These are phyloP conservation scores for Bretziella fagacearum DNA, from an alignment of 2,329 filamentous ascomycete species.

Conservation along the genomic window DNA sequence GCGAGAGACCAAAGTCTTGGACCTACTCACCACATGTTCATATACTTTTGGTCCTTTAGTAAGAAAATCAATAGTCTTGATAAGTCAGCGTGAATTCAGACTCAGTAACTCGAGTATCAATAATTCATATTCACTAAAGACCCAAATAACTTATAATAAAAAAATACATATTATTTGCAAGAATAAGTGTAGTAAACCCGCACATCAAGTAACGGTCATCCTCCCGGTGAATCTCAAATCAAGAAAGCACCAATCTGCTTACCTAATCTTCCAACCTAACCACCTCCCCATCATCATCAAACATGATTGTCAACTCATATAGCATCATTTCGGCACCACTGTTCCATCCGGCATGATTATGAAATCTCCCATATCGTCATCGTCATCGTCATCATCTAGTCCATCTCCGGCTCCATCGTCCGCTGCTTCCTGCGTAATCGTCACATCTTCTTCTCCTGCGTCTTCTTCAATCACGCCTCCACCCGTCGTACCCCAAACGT, in stretches of 20 bases:
- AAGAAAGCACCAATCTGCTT: not conserved
- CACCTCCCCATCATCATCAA: slow-evolving; percentile 1
- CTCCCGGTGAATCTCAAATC: not conserved
- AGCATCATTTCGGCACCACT: slow-evolving; percentile 7
- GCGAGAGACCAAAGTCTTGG: too few species aligned
- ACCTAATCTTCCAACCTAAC: not conserved
- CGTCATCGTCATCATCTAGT: slow-evolving; percentile 4
- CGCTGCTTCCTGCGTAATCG: not conserved
- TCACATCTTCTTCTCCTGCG: not conserved
- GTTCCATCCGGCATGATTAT: slow-evolving; percentile 14
- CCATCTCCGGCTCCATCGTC: slow-evolving; percentile 7
- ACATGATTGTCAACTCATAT: not conserved
- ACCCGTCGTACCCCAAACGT: slow-evolving; percentile 47
- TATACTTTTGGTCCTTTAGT: not conserved
- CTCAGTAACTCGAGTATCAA: too few species aligned
- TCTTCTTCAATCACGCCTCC: slow-evolving; percentile 25
- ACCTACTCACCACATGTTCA: too few species aligned
- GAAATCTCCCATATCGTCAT: slow-evolving; percentile 14
- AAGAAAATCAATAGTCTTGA: not conserved
- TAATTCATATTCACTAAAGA: not conserved
- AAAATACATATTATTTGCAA: not conserved
- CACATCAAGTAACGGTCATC: not conserved
- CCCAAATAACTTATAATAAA: not conserved
- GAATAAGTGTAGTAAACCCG: not conserved
- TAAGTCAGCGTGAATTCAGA: too few species aligned